Evolutionary conservation across 2,329 filamentous ascomycete species (phyloP).

Genomic region (Aspergillus melleus): DNA sequence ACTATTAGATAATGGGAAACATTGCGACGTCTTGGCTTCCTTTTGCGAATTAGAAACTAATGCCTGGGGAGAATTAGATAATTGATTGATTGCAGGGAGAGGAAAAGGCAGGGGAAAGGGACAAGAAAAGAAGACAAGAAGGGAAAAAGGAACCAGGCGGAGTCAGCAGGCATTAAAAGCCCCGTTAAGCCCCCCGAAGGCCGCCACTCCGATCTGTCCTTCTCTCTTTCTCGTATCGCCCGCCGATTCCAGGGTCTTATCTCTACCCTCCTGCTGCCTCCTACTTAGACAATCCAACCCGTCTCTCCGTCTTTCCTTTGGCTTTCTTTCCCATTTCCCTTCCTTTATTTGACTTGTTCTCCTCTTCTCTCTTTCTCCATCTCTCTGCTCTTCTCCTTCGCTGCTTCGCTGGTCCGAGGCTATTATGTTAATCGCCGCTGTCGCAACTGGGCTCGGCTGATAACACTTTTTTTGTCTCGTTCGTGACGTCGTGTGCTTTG

Average conservation of each 20-base stretch:
- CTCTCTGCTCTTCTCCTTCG: constrained; percentile 3
- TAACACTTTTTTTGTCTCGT: constrained; percentile 3
- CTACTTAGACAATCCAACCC: neutral
- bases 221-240: too few relatives aligned
- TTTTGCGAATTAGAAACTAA: neutral
- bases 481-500: neutral
- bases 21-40: neutral
- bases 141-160: too few relatives aligned
- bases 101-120: neutral
- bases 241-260: neutral
- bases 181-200: too few relatives aligned
- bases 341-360: neutral
- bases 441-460: constrained; percentile 13
- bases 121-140: too few relatives aligned
- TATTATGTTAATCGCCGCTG: constrained; percentile 26
- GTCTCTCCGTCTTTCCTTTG: neutral
- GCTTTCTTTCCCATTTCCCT: neutral
- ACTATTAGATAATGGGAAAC: neutral
- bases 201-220: too few relatives aligned
- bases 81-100: too few relatives aligned
- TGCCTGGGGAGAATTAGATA: too few relatives aligned
- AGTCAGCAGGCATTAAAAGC: too few relatives aligned
- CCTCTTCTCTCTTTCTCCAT: constrained; percentile 5
- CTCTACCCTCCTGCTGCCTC: neutral
- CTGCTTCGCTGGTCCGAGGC: constrained; percentile 26